Evolutionary conservation across 805 yeast genomes (phyloP), one percentile per base, ranked within the genome.

Genomic region (Cyberlindnera suaveolens): DNA sequence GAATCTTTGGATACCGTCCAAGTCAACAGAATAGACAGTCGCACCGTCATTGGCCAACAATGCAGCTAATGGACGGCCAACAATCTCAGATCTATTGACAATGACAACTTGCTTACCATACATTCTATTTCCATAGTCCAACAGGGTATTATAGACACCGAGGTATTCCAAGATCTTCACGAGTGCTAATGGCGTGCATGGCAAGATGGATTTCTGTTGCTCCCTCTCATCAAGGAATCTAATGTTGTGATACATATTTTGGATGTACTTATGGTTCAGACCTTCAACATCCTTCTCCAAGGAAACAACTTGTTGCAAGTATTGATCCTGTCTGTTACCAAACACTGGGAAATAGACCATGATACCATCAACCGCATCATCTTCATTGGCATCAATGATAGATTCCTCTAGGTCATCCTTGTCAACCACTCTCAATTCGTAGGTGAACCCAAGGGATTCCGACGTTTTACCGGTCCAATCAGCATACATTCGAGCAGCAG

Each of bases 321-420:
- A 93, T 65, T 86, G 96, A 64, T 93, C 99, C 66, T 93, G 98
- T 46, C 86, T 78, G 60, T 87, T 86, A 3, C 96, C 96, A 65
- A 87, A 93, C 3, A 93, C 98, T 0, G 99, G 99, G 75, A 91
- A 93, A 63, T 93, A 93, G 14, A 93, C 91, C 85, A 93, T 89
- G 52, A 93, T 93, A 19, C 98, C 99, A 60, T 89, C 82, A 33
- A 91, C 86, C 1, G 61, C 53, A 43, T 74, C 77, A 57, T 90
- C 91, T 26, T 71, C 69, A 62, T 93, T 93, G 46, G 98, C 96
- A 34, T 75, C 78, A 38, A 89, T 75, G 47, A 93, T 78, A 29
- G 78, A 81, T 52, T 82, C 89, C 62, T 93, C 99, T 47, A 93
- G 71, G 30, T 81, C 83, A 52, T 93, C 96, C 60, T 85, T 88